Evolutionary conservation across 768 basidiomycete genomes (phyloP).

Genomic region (Clitopilus passeckerianus): DNA sequence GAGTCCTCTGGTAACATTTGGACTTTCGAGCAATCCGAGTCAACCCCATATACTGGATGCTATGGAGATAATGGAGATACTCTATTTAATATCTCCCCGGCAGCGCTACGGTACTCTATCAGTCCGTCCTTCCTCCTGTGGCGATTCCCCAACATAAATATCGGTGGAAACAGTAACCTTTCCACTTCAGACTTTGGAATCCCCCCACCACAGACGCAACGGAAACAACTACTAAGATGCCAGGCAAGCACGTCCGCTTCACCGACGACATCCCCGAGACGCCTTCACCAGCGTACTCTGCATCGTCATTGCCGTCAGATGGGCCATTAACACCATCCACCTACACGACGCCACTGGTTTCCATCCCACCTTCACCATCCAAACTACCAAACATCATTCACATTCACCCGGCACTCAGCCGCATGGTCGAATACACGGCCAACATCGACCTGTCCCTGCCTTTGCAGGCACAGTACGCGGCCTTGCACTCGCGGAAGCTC

Average conservation of each 20-base stretch:
- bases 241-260: conserved; percentile 23
- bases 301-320: conserved; percentile 13
- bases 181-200: background rate
- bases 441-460: conserved; percentile 11
- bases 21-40: background rate
- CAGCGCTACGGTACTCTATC: background rate
- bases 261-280: conserved; percentile 11
- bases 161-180: background rate
- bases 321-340: conserved; percentile 10
- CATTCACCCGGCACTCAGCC: conserved; percentile 11
- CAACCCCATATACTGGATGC: background rate
- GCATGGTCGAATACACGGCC: background rate
- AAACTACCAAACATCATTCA: conserved; percentile 8
- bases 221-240: conserved; percentile 13
- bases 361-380: conserved; percentile 10
- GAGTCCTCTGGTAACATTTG: background rate
- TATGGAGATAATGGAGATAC: background rate
- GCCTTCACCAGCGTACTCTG: conserved; percentile 9
- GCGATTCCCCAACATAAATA: background rate
- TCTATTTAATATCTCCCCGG: background rate
- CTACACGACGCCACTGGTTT: conserved; percentile 9
- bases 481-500: conserved; percentile 18
- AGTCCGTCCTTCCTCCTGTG: background rate
- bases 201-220: background rate
- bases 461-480: background rate